phyloP scores from a whole-genome alignment of 148 eudicot genomes.

The Vaccinium darrowii region DNA sequence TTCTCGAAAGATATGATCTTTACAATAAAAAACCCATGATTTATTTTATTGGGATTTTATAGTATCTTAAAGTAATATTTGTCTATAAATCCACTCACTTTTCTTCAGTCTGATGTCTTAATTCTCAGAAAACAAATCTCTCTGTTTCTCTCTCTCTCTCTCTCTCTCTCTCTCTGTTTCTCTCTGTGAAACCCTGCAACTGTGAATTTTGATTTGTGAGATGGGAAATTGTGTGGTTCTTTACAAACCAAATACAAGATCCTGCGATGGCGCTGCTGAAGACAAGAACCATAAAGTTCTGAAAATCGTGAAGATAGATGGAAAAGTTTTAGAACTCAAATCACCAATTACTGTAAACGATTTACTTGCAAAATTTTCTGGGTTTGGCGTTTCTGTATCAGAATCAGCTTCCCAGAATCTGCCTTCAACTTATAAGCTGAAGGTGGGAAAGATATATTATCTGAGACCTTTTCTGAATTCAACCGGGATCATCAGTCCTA shows the following conservation, averaged over 20 bases:
- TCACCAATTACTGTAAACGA: constrained; percentile 40
- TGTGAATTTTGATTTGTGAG: neutral
- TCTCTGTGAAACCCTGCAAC: neutral
- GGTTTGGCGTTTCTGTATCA: constrained; percentile 38
- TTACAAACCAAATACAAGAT: constrained; percentile 6
- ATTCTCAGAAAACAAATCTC: neutral
- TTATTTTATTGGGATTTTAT: no score
- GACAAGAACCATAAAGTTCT: constrained; percentile 26
- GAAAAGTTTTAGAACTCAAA: constrained; percentile 48
- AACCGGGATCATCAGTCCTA: neutral
- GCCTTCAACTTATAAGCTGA: constrained; percentile 40
- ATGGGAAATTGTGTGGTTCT: constrained; percentile 30
- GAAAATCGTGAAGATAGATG: constrained; percentile 48
- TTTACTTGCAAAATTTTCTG: constrained; percentile 31
- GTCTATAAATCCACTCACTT: neutral
- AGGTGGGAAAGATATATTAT: constrained; percentile 42
- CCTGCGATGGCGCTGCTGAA: neutral
- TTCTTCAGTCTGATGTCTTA: neutral
- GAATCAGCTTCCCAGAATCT: constrained; percentile 41
- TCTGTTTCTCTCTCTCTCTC: neutral
- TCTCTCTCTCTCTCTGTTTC: neutral
- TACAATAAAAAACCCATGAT: neutral
- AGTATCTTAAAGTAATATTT: neutral
- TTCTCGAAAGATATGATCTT: neutral
- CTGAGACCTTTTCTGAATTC: constrained; percentile 28